Percentiles rank a stretch among this genome's conserved stretches.
These are phyloP conservation scores for Obba rivulosa DNA, from an alignment of 768 basidiomycete species.

Conservation along the genomic window DNA sequence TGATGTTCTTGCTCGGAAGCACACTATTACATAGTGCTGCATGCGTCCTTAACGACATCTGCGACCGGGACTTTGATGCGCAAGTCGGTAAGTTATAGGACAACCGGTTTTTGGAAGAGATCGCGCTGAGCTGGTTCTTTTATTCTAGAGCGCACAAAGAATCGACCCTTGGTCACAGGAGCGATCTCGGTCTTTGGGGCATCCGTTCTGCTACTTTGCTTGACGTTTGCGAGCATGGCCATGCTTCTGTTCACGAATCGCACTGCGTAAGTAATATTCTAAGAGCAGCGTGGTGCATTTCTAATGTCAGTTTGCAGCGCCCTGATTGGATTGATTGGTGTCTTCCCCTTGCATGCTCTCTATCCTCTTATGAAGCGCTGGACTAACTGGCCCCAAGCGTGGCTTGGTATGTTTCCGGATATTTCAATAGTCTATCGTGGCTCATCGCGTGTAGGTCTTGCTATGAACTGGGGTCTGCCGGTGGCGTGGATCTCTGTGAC, in stretches of 20 bases:
- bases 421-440: not conserved
- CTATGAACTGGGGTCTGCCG: constrained; percentile 50
- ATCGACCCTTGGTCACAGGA: constrained; percentile 28
- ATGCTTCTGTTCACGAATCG: constrained; percentile 9
- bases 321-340: constrained; percentile 11
- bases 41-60: constrained; percentile 21
- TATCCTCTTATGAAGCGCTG: constrained; percentile 53
- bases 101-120: not conserved
- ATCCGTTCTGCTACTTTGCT: constrained; percentile 16
- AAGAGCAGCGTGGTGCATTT: not conserved
- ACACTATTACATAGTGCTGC: constrained; percentile 18
- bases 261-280: constrained; percentile 7
- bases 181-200: constrained; percentile 27
- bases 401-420: constrained; percentile 35
- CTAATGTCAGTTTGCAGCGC: constrained; percentile 4
- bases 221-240: constrained; percentile 5
- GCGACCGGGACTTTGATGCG: constrained; percentile 27
- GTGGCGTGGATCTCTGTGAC: constrained; percentile 43
- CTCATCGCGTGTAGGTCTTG: constrained; percentile 23
- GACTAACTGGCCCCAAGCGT: constrained; percentile 59
- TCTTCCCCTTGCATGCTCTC: constrained; percentile 14
- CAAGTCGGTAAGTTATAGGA: constrained; percentile 29
- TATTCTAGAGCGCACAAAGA: constrained; percentile 28
- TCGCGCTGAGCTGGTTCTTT: not conserved
- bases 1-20: constrained; percentile 15